phyloP scores from a whole-genome alignment of 495 filamentous ascomycete genomes.

The Mytilinidion resinicola region DNA sequence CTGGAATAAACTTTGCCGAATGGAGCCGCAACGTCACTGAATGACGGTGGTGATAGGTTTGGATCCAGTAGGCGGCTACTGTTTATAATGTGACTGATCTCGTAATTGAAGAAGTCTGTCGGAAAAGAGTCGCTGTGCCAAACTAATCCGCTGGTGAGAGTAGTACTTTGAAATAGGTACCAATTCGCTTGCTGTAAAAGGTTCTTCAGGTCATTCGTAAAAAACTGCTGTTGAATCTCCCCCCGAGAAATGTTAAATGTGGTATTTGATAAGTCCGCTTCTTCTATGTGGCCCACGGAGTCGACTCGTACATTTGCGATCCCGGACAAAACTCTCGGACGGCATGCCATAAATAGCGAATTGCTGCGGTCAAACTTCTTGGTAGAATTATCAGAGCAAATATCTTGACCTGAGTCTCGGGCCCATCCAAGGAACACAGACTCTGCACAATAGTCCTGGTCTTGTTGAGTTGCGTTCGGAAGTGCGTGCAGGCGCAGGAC shows the following conservation, averaged over 20 bases:
- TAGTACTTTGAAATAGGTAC: constrained; percentile 11
- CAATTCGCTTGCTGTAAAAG: constrained; percentile 2
- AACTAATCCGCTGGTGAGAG: too few species aligned
- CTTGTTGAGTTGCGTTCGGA: not conserved
- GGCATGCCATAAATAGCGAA: constrained; percentile 34
- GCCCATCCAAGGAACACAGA: constrained; percentile 1
- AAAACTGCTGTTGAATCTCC: not conserved
- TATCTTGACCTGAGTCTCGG: not conserved
- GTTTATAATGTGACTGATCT: constrained; percentile 25
- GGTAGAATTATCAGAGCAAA: not conserved
- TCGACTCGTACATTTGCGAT: constrained; percentile 36
- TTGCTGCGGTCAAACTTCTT: not conserved
- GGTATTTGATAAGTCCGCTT: not conserved
- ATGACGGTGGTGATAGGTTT: constrained; percentile 18
- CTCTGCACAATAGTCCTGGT: not conserved
- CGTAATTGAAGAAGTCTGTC: constrained; percentile 35
- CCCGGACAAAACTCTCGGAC: constrained; percentile 27
- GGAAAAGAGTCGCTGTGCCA: constrained; percentile 40
- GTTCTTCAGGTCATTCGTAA: not conserved
- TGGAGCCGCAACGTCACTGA: constrained; percentile 14
- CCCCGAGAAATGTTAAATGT: not conserved
- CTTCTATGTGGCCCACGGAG: constrained; percentile 16
- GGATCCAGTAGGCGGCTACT: constrained; percentile 33
- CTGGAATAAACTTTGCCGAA: constrained; percentile 28
- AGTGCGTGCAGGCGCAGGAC: not conserved